Evolutionary conservation across 345 rosid genomes (phyloP).

Genomic region (Citrus trifoliata): DNA sequence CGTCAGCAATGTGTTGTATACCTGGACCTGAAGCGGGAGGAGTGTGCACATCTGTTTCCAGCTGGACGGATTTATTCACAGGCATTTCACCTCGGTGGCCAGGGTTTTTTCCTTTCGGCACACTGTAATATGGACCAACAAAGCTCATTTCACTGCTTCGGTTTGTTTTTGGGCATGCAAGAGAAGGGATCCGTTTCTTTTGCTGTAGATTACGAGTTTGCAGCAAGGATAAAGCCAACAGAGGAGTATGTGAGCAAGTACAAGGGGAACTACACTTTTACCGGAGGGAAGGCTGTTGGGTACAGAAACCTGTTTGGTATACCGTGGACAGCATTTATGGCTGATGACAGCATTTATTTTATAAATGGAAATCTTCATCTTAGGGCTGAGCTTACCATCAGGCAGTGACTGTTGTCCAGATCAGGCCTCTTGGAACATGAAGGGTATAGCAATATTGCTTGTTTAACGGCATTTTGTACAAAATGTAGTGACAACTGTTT

Average conservation of each 20-base stretch:
- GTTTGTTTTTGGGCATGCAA: slow-evolving; percentile 70
- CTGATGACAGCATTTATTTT: slow-evolving; percentile 55
- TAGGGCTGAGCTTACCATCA: slow-evolving; percentile 76
- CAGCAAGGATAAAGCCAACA: slow-evolving; percentile 63
- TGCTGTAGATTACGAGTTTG: slow-evolving; percentile 65
- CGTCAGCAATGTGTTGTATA: slow-evolving; percentile 69
- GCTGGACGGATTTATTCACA: slow-evolving; percentile 60
- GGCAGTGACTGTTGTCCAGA: slow-evolving; percentile 23
- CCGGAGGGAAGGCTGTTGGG: slow-evolving; percentile 64
- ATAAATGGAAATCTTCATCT: slow-evolving; percentile 75
- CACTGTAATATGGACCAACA: slow-evolving; percentile 68
- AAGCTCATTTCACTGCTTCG: slow-evolving; percentile 57
- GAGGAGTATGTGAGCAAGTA: slow-evolving; percentile 51
- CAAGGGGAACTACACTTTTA: slow-evolving; percentile 55
- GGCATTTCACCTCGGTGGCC: slow-evolving; percentile 72
- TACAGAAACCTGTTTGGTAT: slow-evolving; percentile 52
- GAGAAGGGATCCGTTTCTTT: slow-evolving; percentile 55
- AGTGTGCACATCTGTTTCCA: slow-evolving; percentile 54
- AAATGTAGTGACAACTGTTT: background rate
- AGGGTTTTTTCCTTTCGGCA: slow-evolving; percentile 61
- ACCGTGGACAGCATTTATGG: slow-evolving; percentile 58
- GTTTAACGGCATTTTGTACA: background rate
- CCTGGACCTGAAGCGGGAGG: slow-evolving; percentile 69
- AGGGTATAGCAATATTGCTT: background rate
- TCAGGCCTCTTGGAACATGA: background rate